Evolutionary conservation across 768 basidiomycete species (phyloP), one percentile per base, ranked within the genome.

Genomic region (Serendipita sp.): DNA sequence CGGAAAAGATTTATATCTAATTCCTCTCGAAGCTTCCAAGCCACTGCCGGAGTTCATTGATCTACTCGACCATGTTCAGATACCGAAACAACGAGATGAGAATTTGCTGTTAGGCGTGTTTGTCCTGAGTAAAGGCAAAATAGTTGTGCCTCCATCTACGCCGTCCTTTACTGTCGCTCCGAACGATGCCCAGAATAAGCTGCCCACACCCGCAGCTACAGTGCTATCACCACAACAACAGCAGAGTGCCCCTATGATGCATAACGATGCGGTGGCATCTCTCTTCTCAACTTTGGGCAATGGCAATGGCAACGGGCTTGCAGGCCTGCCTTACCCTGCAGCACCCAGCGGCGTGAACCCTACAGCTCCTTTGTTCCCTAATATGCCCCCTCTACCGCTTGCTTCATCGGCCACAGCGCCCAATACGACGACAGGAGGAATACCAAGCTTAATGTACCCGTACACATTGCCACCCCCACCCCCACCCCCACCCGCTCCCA

Each of bases 41-140:
- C 78, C 84, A 0, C 74, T 93, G 1, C 92, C 92, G 0, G 92
- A 94, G 66, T 94, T 84, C 69, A 79, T 94, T 68, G 89, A 92
- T 69, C 77, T 94, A 1, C 73, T 92, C 54, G 92, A 94, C 68
- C 79, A 88, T 32, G 78, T 92, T 53, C 78, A 77, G 65, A 72
- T 95, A 1, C 88, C 89, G 13, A 83, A 81, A 69, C 71, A 75
- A 8, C 80, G 92, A 34, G 79, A 73, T n/a, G 72, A 75, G 2
- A 82, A 89, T 70, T 84, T 84, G 66, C 78, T 95, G 45, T 76
- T 95, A 48, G 88, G 88, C 28, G 83, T 94, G 13, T 92, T 89
- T 83, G 80, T 95, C n/a, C 77, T 93, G 16, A 82, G 80, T 69
- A 92, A 86, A 73, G 91, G 88, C 30, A 90, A 84, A 73, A 80